Evolutionary conservation across 768 basidiomycete species (phyloP), one percentile per base, ranked within the genome.

Genomic region (Termitomyces sp.): DNA sequence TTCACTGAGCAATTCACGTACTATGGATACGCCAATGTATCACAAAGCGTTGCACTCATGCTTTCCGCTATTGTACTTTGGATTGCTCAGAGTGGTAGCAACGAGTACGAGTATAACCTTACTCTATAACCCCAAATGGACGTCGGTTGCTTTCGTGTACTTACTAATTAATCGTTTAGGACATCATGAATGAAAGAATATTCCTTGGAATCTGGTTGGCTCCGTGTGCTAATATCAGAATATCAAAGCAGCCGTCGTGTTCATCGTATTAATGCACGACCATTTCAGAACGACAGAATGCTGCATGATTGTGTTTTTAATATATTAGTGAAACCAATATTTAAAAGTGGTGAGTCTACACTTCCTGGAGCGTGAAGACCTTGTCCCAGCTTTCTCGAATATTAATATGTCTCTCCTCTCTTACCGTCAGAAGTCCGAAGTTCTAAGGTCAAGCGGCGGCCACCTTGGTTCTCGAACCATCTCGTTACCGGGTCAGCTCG

Each of bases 1-100:
- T 92, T 89, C 65, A 70, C 81, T 0, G 85, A 89, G 57, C 84
- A 86, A 66, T 94, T 84, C 72, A 81, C 82, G 23, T 95, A 94
- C 71, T 98, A 94, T 68, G 96, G 96, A 21, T 91, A 93, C 59
- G 92, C 94, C 45, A 95, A 94, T 70, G 93, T 98, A n/a, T 87
- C 88, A 10, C 94, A 97, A 77, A 96, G 94, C 66, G 84, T 89
- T 14, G 82, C 84, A 4, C 76, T 91, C 56, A 90, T 91, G 89
- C 77, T 88, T 37, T 94, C 93, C 17, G 85, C 88, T 1, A 80
- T 95, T 59, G 82, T 97, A 3, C 79, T 98, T 14, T 98, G 96
- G 96, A 79, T 94, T 54, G 91, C 94, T 3, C 94, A 96, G 76
- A 91, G 81, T 59, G 78, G 83, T 2, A 83, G 84, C 59, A 83